These are phyloP conservation scores for Ogataea populi-albae DNA, from an alignment of 805 yeast genomes.

Conservation along the genomic window DNA sequence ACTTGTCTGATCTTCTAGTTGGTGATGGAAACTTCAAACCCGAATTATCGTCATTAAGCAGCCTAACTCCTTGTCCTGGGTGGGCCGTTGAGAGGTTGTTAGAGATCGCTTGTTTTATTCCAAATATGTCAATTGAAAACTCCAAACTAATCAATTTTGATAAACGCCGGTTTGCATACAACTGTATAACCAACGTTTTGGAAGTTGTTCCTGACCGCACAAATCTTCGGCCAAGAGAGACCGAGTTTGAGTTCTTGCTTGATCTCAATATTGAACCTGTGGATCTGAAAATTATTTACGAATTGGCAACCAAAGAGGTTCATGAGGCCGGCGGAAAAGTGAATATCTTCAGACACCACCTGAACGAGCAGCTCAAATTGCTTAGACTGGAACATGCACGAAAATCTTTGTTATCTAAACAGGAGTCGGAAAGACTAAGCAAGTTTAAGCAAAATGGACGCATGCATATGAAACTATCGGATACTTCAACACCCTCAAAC, in stretches of 20 bases:
- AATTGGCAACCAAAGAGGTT: conserved; percentile 43
- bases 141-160: conserved; percentile 76
- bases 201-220: conserved; percentile 38
- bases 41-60: conserved; percentile 21
- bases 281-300: conserved; percentile 37
- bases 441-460: conserved; percentile 4
- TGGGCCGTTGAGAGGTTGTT: conserved; percentile 83
- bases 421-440: conserved; percentile 20
- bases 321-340: conserved; percentile 36
- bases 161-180: conserved; percentile 68
- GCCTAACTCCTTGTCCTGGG: conserved; percentile 82
- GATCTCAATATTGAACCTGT: conserved; percentile 40
- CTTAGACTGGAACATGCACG: conserved; percentile 45
- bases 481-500: neutral
- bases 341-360: conserved; percentile 43
- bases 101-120: conserved; percentile 73
- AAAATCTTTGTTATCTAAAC: conserved; percentile 25
- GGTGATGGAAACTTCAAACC: conserved; percentile 14
- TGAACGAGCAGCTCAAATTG: conserved; percentile 51
- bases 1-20: conserved; percentile 33
- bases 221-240: conserved; percentile 28
- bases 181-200: conserved; percentile 53
- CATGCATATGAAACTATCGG: neutral
- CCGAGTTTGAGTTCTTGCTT: conserved; percentile 52
- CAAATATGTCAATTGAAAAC: conserved; percentile 69